Percentiles rank a stretch among this genome's conserved stretches.
These are phyloP conservation scores for Colletotrichum sp. DNA, from an alignment of 2,329 filamentous ascomycete species.

Conservation along the genomic window DNA sequence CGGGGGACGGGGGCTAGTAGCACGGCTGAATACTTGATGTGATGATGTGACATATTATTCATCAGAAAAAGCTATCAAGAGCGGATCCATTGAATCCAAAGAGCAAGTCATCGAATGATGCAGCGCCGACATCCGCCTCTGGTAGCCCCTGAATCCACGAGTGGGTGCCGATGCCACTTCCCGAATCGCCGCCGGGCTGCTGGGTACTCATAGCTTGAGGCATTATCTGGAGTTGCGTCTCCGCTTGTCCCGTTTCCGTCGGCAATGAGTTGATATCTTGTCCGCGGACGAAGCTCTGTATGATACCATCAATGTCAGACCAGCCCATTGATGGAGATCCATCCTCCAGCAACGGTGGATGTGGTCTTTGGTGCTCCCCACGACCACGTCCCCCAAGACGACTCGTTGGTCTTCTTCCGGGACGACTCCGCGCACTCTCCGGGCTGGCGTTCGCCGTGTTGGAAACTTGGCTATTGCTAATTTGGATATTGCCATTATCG, in stretches of 20 bases:
- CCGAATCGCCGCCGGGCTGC: not conserved
- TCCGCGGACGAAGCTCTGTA: slow-evolving; percentile 36
- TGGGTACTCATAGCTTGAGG: not conserved
- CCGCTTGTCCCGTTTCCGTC: not conserved
- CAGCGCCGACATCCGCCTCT: slow-evolving; percentile 6
- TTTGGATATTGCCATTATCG: not conserved
- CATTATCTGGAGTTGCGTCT: not conserved
- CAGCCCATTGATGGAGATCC: slow-evolving; percentile 24
- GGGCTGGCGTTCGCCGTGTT: not conserved
- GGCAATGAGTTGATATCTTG: slow-evolving; percentile 11
- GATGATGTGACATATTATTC: not conserved
- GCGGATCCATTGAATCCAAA: slow-evolving; percentile 36
- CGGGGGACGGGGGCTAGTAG: not conserved
- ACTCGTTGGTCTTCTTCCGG: not conserved
- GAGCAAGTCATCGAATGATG: slow-evolving; percentile 31
- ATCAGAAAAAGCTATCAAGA: slow-evolving; percentile 28
- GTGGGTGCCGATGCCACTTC: not conserved
- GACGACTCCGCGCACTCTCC: not conserved
- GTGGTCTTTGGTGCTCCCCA: not conserved
- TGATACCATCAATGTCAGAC: slow-evolving; percentile 40
- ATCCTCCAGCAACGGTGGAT: not conserved
- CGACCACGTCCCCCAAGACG: not conserved
- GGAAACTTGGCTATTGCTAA: not conserved
- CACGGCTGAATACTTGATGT: not conserved
- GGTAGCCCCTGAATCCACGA: not conserved